A percentile compares a stretch with the other conserved stretches of the same genome.
Conservation (phyloP, 2,329 filamentous ascomycete genomes). For the Paecilomyces sp. region DNA sequence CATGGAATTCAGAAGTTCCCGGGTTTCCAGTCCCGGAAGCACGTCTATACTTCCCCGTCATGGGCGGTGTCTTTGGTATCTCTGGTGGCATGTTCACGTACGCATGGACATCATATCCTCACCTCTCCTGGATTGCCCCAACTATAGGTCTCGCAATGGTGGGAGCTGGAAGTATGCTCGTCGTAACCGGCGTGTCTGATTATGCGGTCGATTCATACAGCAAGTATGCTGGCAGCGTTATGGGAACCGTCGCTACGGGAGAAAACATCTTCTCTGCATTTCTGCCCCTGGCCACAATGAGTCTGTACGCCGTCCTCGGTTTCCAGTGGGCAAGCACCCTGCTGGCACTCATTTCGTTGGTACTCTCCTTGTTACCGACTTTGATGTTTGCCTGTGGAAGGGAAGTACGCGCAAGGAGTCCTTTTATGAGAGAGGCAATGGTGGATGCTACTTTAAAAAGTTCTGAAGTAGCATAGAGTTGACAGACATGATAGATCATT, state of each 20-base stretch:
- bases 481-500: too few relatives aligned
- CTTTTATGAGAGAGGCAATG: slow-evolving; percentile 10
- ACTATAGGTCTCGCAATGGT: slow-evolving; percentile 27
- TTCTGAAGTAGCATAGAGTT: too few relatives aligned
- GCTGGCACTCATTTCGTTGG: slow-evolving; percentile 31
- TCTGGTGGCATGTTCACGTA: slow-evolving; percentile 30
- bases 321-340: slow-evolving; percentile 35
- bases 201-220: slow-evolving; percentile 45
- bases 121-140: slow-evolving; percentile 28
- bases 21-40: slow-evolving; percentile 38
- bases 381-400: slow-evolving; percentile 32
- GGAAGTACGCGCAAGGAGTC: slow-evolving; percentile 22
- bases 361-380: slow-evolving; percentile 25
- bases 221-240: slow-evolving; percentile 40
- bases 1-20: slow-evolving; percentile 31
- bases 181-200: slow-evolving; percentile 42
- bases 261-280: slow-evolving; percentile 39
- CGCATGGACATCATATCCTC: slow-evolving; percentile 26
- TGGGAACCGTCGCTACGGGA: slow-evolving; percentile 38
- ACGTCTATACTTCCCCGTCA: slow-evolving; percentile 35
- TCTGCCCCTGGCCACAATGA: slow-evolving; percentile 33
- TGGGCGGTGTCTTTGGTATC: slow-evolving; percentile 19
- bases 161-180: slow-evolving; percentile 33
- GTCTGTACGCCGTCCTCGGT: slow-evolving; percentile 28
- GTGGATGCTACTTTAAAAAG: too few relatives aligned